Percentiles rank a stretch among this genome's conserved stretches.
Conservation (phyloP, 2,329 filamentous ascomycete species). For the Septoria linicola region DNA sequence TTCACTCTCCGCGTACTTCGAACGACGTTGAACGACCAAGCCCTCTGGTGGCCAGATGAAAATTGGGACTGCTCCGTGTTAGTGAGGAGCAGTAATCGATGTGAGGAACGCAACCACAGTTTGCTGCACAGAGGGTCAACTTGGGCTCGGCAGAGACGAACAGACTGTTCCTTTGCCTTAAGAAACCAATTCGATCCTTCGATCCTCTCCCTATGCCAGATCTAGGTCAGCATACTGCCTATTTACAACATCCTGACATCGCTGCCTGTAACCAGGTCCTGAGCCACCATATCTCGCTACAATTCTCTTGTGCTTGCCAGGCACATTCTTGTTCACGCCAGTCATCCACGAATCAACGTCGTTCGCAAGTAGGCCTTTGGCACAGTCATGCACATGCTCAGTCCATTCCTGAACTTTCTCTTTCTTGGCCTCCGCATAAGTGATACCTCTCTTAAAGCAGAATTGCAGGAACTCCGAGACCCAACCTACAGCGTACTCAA, state of each 20-base stretch:
- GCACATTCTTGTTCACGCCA: conserved; percentile 54
- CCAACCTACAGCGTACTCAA: conserved; percentile 33
- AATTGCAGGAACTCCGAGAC: conserved; percentile 13
- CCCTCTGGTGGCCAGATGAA: no score
- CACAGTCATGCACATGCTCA: conserved; percentile 49
- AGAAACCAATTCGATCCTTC: no score
- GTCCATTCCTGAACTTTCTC: conserved; percentile 20
- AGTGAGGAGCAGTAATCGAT: no score
- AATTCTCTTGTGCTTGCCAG: conserved; percentile 47
- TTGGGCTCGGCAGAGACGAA: no score
- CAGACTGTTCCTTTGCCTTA: no score
- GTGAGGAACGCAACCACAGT: no score
- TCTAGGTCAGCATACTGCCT: conserved; percentile 30
- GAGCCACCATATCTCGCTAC: conserved; percentile 51
- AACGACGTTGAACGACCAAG: no score
- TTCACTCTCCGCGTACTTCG: no score
- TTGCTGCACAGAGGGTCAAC: no score
- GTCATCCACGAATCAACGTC: conserved; percentile 58
- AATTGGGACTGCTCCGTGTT: no score
- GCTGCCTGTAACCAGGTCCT: conserved; percentile 46
- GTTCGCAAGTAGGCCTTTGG: conserved; percentile 47
- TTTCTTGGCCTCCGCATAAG: conserved; percentile 7
- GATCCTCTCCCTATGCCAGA: not conserved
- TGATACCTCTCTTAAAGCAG: conserved; percentile 8
- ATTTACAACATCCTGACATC: conserved; percentile 31